Conservation (phyloP, 106 monocot genomes). For the Gastrodia elata region DNA sequence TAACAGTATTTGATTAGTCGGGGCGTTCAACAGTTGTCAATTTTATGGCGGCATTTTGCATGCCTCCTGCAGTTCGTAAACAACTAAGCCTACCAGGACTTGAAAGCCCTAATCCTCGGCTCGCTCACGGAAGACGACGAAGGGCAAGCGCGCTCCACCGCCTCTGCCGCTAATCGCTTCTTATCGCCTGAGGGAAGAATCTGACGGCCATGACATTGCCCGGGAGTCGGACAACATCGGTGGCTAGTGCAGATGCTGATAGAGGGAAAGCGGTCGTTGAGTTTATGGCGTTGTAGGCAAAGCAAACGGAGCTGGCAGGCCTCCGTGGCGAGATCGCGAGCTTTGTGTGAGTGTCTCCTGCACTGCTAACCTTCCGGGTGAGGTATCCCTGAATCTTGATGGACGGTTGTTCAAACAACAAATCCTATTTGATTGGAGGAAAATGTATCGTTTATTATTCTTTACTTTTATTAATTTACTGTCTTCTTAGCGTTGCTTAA, state of each 20-base stretch:
- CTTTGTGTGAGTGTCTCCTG: no score
- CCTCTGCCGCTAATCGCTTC: constrained; percentile 28
- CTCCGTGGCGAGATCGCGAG: constrained; percentile 22
- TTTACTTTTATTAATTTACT: no score
- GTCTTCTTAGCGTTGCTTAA: no score
- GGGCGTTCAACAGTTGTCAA: no score
- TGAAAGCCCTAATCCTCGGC: constrained; percentile 33
- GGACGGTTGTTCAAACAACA: no score
- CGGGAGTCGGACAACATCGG: constrained; percentile 21
- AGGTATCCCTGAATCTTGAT: no score
- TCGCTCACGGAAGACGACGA: constrained; percentile 22
- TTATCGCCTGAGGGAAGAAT: constrained; percentile 18
- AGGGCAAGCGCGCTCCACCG: constrained; percentile 16
- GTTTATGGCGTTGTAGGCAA: constrained; percentile 34
- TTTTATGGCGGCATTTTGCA: constrained; percentile 23
- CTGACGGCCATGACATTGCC: constrained; percentile 18
- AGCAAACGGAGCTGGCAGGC: constrained; percentile 28
- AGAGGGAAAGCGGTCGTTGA: constrained; percentile 26
- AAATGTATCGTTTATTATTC: no score
- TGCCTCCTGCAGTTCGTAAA: constrained; percentile 42
- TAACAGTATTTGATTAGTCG: no score
- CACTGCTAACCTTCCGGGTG: no score
- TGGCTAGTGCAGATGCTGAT: constrained; percentile 37
- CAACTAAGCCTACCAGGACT: constrained; percentile 46
- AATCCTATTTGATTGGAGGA: no score